Evolutionary conservation across 2,329 filamentous ascomycete species (phyloP).

Genomic region (Apiospora pterosperma): DNA sequence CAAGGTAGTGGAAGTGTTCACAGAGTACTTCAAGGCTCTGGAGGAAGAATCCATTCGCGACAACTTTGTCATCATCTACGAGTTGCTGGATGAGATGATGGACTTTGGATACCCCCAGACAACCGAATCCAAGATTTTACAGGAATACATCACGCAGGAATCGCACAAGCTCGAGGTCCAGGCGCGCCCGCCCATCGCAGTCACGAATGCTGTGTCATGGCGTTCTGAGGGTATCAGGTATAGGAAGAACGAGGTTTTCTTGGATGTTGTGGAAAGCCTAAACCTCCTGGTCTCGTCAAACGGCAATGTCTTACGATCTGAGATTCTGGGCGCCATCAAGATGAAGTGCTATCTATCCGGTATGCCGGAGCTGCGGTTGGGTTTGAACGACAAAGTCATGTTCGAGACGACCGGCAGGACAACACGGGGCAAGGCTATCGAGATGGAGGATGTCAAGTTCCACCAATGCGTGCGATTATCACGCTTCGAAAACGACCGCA

Average conservation of each 20-base stretch:
- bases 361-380: conserved; percentile 93
- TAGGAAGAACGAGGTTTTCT: conserved; percentile 98
- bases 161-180: conserved; percentile 98
- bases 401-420: conserved; percentile 96
- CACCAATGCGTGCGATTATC: conserved; percentile 96
- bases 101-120: conserved; percentile 99
- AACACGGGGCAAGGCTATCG: conserved; percentile 92
- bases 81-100: conserved; percentile 99
- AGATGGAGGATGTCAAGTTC: conserved; percentile 99
- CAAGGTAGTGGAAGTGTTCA: conserved; percentile 98
- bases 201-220: conserved; percentile 98
- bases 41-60: conserved; percentile 98
- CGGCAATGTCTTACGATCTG: conserved; percentile 91
- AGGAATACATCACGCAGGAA: conserved; percentile 99
- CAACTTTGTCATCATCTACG: conserved; percentile 99
- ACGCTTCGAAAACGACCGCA: conserved; percentile 96
- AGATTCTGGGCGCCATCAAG: conserved; percentile 96
- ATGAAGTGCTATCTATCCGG: conserved; percentile 99
- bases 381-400: conserved; percentile 99
- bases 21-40: conserved; percentile 98
- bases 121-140: conserved; percentile 95
- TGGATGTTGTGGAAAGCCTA: conserved; percentile 94
- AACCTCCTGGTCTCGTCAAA: conserved; percentile 93
- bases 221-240: conserved; percentile 96
- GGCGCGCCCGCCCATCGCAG: conserved; percentile 91